Evolutionary conservation across 1,284 basidiomycete genomes (phyloP).

Genomic region (Rhodotorula sp.): DNA sequence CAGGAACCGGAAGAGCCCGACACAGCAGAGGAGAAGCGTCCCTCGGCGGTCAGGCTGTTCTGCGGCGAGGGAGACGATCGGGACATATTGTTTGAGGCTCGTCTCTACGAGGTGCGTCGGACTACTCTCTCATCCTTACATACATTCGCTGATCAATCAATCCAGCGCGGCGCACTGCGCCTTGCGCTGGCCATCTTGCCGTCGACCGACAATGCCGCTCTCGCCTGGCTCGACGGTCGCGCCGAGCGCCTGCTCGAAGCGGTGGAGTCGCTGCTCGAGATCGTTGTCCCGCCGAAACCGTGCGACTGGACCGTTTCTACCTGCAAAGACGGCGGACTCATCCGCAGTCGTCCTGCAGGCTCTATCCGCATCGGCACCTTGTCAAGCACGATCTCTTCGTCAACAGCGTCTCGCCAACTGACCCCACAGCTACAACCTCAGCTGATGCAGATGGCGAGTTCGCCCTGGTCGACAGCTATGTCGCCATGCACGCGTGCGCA

Average conservation of each 20-base stretch:
- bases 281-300: constrained; percentile 1
- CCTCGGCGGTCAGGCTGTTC: not conserved
- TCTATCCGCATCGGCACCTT: constrained; percentile 20
- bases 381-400: constrained; percentile 6
- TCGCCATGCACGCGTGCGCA: not conserved
- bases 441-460: not conserved
- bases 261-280: constrained; percentile 25
- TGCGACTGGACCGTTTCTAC: not conserved
- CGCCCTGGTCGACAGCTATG: constrained; percentile 13
- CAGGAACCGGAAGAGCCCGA: not conserved
- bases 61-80: not conserved
- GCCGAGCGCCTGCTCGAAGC: constrained; percentile 31
- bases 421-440: not conserved
- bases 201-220: not conserved
- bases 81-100: not conserved
- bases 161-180: constrained; percentile 20
- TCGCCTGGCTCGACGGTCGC: constrained; percentile 10
- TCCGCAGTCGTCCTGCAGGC: not conserved
- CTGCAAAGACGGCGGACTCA: too few relatives aligned
- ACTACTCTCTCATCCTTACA: not conserved
- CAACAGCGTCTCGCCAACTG: not conserved
- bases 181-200: constrained; percentile 13
- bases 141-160: too few relatives aligned
- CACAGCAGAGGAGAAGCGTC: not conserved
- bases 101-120: constrained; percentile 11